Evolutionary conservation across 352 stramenopile genomes (phyloP).

Genomic region (Phytopythium mirpurense): DNA sequence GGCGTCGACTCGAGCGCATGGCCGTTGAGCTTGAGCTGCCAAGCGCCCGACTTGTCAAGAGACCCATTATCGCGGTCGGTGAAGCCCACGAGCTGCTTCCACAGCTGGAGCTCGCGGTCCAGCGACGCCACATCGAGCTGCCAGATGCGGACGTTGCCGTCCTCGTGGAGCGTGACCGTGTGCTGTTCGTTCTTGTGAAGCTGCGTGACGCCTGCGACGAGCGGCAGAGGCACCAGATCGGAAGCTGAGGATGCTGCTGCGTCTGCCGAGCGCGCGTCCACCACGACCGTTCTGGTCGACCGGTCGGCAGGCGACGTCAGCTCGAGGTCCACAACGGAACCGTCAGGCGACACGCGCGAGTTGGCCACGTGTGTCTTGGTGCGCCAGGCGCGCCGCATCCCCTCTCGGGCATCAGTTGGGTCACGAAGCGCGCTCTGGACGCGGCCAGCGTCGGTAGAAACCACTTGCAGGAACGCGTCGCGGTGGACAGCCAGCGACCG

Average conservation of each 20-base stretch:
- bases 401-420: slow-evolving; percentile 6
- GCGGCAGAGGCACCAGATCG: slow-evolving; percentile 13
- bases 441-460: slow-evolving; percentile 8
- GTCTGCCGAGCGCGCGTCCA: slow-evolving; percentile 9
- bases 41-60: not conserved
- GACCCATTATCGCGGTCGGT: slow-evolving; percentile 7
- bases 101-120: slow-evolving; percentile 39
- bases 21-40: slow-evolving; percentile 52
- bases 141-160: slow-evolving; percentile 53
- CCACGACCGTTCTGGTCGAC: slow-evolving; percentile 37
- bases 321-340: slow-evolving; percentile 33
- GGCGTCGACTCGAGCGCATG: slow-evolving; percentile 40
- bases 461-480: slow-evolving; percentile 37
- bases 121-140: slow-evolving; percentile 48
- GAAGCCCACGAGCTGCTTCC: slow-evolving; percentile 65
- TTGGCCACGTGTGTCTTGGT: slow-evolving; percentile 21
- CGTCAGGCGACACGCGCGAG: slow-evolving; percentile 12
- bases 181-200: slow-evolving; percentile 27
- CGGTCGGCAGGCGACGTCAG: slow-evolving; percentile 21
- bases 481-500: slow-evolving; percentile 21
- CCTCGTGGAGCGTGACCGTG: slow-evolving; percentile 47
- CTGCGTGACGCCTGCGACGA: slow-evolving; percentile 30
- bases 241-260: not conserved
- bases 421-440: slow-evolving; percentile 21
- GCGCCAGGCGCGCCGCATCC: slow-evolving; percentile 25